phyloP scores from a whole-genome alignment of 2,329 filamentous ascomycete species.

The Scytalidium lignicola region DNA sequence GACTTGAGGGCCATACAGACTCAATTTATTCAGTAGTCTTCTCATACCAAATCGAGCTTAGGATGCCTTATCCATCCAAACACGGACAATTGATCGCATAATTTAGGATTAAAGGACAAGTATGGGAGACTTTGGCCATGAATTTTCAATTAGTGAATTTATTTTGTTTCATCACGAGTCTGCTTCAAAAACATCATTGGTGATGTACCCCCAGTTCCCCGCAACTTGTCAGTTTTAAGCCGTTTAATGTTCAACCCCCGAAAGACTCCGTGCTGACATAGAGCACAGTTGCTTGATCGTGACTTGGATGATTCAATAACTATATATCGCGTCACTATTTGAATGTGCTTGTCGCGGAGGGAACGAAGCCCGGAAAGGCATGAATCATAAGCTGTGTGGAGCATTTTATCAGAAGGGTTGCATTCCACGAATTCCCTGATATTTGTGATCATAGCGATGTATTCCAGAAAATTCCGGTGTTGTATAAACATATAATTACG shows the following conservation, averaged over 20 bases:
- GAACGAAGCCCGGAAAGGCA: slow-evolving; percentile 70
- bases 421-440: slow-evolving; percentile 17
- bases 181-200: slow-evolving; percentile 84
- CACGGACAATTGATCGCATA: too few relatives aligned
- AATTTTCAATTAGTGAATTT: too few relatives aligned
- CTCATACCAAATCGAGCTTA: too few relatives aligned
- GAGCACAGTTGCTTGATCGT: slow-evolving; percentile 13
- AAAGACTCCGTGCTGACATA: slow-evolving; percentile 11
- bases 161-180: slow-evolving; percentile 71
- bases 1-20: too few relatives aligned
- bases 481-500: not conserved
- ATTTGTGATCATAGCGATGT: too few relatives aligned
- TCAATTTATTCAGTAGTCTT: too few relatives aligned
- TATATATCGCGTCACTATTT: slow-evolving; percentile 87
- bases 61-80: too few relatives aligned
- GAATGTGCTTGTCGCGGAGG: slow-evolving; percentile 81
- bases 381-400: slow-evolving; percentile 62
- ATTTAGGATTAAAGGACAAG: too few relatives aligned
- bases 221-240: slow-evolving; percentile 40
- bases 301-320: slow-evolving; percentile 63
- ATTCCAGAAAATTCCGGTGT: too few relatives aligned
- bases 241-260: too few relatives aligned
- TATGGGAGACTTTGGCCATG: too few relatives aligned
- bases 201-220: slow-evolving; percentile 78
- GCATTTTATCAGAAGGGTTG: slow-evolving; percentile 31